Evolutionary conservation across 371 early-diverging fungal species (phyloP).

Genomic region (Massospora cicadina): DNA sequence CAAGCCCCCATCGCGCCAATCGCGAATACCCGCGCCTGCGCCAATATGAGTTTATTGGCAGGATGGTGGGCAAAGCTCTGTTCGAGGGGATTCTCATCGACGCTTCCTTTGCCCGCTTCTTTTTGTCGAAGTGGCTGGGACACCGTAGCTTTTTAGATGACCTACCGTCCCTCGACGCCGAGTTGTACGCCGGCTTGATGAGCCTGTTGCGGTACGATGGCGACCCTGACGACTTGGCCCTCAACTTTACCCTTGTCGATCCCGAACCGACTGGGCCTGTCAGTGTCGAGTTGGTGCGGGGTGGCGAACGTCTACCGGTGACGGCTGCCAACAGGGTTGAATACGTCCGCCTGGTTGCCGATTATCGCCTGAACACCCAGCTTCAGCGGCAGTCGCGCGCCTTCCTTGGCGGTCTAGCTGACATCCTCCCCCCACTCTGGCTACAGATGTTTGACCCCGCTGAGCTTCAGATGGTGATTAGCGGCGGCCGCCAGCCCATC

Average conservation of each 20-base stretch:
- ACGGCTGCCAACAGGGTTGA: constrained; percentile 67
- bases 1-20: constrained; percentile 45
- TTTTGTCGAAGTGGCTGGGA: constrained; percentile 74
- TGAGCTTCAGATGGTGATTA: constrained; percentile 79
- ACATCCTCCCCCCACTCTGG: constrained; percentile 57
- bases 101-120: constrained; percentile 79
- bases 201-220: constrained; percentile 62
- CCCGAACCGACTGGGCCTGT: constrained; percentile 28
- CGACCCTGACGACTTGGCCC: constrained; percentile 42
- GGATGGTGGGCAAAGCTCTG: constrained; percentile 84
- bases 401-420: constrained; percentile 62
- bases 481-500: constrained; percentile 57
- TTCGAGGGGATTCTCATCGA: constrained; percentile 88
- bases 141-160: constrained; percentile 62
- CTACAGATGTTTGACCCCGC: constrained; percentile 63
- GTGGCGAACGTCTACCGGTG: constrained; percentile 55
- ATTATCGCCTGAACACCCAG: constrained; percentile 60
- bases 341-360: constrained; percentile 56
- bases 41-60: constrained; percentile 70
- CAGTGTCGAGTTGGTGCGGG: constrained; percentile 53
- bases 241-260: constrained; percentile 58
- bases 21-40: constrained; percentile 37
- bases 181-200: constrained; percentile 64
- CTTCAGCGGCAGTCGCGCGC: constrained; percentile 69
- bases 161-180: constrained; percentile 70